phyloP scores from a whole-genome alignment of 768 basidiomycete genomes.

The Suillus spraguei region DNA sequence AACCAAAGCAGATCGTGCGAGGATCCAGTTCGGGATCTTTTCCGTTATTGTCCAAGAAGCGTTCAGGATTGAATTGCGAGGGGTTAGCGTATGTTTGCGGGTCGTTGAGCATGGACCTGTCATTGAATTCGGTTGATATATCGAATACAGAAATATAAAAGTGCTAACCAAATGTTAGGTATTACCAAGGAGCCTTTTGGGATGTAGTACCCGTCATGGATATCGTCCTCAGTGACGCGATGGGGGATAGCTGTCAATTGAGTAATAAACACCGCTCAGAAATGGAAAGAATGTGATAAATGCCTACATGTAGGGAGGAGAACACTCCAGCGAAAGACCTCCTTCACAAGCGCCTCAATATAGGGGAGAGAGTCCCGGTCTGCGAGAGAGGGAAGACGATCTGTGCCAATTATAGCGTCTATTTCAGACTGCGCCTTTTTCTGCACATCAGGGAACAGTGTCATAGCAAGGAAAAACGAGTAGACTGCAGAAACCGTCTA shows the following conservation, averaged over 20 bases:
- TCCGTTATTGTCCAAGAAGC: slow-evolving; percentile 40
- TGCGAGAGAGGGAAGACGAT: too few species aligned
- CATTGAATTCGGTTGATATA: too few species aligned
- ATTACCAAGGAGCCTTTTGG: too few species aligned
- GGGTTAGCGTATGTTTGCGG: too few species aligned
- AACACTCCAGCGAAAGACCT: slow-evolving; percentile 50
- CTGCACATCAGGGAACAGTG: slow-evolving; percentile 8
- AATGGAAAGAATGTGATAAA: slow-evolving; percentile 28
- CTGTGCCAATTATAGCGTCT: too few species aligned
- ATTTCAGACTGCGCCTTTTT: too few species aligned
- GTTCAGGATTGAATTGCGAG: slow-evolving; percentile 41
- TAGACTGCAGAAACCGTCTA: slow-evolving; percentile 18
- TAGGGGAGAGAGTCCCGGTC: too few species aligned
- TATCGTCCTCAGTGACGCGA: slow-evolving; percentile 38
- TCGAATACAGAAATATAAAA: too few species aligned
- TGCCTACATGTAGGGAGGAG: slow-evolving; percentile 43
- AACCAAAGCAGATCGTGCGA: slow-evolving; percentile 61
- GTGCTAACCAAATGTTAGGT: too few species aligned
- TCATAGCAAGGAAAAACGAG: not conserved
- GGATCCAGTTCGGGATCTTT: slow-evolving; percentile 49
- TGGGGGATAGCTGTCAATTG: slow-evolving; percentile 39
- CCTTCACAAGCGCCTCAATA: slow-evolving; percentile 56
- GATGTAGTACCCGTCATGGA: too few species aligned
- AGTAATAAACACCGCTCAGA: slow-evolving; percentile 28
- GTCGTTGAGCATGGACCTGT: too few species aligned